Percentiles rank a stretch among this genome's conserved stretches.
Evolutionary conservation across 2,329 filamentous ascomycete species (phyloP).

Genomic region (Fonsecaea erecta): DNA sequence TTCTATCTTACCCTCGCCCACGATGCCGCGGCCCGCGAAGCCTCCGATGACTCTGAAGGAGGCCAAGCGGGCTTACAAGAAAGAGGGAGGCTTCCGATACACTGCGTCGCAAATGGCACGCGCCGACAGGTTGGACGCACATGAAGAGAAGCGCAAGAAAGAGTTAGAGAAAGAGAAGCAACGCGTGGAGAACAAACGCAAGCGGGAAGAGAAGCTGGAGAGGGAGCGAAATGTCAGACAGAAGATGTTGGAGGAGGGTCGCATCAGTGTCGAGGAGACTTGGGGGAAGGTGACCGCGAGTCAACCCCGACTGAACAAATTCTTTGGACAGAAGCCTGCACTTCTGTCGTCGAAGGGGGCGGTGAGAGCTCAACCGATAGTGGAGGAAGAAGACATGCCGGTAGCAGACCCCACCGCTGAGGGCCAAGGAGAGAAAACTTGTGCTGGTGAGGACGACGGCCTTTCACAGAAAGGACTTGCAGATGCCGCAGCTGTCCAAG

Average conservation of each 20-base stretch:
- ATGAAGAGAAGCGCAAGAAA: slow-evolving; percentile 32
- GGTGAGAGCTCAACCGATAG: neutral
- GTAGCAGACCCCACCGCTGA: neutral
- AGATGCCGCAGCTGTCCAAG: neutral
- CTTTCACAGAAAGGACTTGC: neutral
- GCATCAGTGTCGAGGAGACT: slow-evolving; percentile 35
- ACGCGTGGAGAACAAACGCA: slow-evolving; percentile 35
- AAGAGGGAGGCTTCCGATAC: slow-evolving; percentile 31
- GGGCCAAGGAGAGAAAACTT: neutral
- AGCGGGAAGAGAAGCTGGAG: slow-evolving; percentile 34
- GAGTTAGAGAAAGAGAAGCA: slow-evolving; percentile 31
- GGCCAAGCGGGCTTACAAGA: slow-evolving; percentile 36
- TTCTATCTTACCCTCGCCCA: neutral
- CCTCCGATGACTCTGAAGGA: slow-evolving; percentile 38
- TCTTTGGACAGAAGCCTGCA: slow-evolving; percentile 29
- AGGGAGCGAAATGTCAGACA: slow-evolving; percentile 31
- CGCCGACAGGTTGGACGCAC: slow-evolving; percentile 34
- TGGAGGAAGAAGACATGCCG: neutral
- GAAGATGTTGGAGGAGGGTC: slow-evolving; percentile 36
- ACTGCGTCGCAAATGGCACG: slow-evolving; percentile 34
- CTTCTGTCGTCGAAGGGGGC: slow-evolving; percentile 2
- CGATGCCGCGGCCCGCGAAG: slow-evolving; percentile 30
- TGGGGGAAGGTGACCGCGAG: slow-evolving; percentile 38
- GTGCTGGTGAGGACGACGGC: neutral
- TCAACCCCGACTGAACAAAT: slow-evolving; percentile 35